A percentile compares a stretch with the other conserved stretches of the same genome.
phyloP scores from a whole-genome alignment of 2,329 filamentous ascomycete species.

The Rosellinia necatrix region DNA sequence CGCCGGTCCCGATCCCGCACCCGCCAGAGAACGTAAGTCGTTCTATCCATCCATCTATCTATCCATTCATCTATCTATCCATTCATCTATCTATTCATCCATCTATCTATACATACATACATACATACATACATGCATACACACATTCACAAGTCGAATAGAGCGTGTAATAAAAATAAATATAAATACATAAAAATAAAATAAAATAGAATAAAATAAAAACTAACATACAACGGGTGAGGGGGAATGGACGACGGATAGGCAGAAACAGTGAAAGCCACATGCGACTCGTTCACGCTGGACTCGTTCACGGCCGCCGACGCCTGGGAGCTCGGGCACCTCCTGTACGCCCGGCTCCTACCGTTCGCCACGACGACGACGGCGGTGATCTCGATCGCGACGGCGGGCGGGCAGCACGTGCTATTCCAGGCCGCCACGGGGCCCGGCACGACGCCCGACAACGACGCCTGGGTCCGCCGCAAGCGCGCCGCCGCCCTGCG shows the following conservation, averaged over 20 bases:
- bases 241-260: constrained; percentile 21
- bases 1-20: constrained; percentile 24
- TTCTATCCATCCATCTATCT: not conserved
- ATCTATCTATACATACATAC: not conserved
- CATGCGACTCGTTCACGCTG: constrained; percentile 50
- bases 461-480: constrained; percentile 70
- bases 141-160: not conserved
- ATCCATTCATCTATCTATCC: not conserved
- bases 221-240: too few relatives aligned
- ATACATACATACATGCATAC: not conserved
- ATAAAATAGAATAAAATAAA: too few relatives aligned
- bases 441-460: constrained; percentile 70
- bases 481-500: constrained; percentile 75
- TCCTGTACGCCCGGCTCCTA: constrained; percentile 66
- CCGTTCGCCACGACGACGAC: constrained; percentile 53
- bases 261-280: constrained; percentile 40
- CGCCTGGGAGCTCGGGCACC: constrained; percentile 67
- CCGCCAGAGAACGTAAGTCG: constrained; percentile 24
- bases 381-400: constrained; percentile 66
- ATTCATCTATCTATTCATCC: not conserved
- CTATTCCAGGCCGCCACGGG: constrained; percentile 74
- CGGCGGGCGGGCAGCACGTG: constrained; percentile 61
- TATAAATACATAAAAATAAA: too few relatives aligned
- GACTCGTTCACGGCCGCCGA: constrained; percentile 65
- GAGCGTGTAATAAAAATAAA: too few relatives aligned